phyloP scores from a whole-genome alignment of 2,329 filamentous ascomycete genomes.

The Colletotrichum orchidophilum region DNA sequence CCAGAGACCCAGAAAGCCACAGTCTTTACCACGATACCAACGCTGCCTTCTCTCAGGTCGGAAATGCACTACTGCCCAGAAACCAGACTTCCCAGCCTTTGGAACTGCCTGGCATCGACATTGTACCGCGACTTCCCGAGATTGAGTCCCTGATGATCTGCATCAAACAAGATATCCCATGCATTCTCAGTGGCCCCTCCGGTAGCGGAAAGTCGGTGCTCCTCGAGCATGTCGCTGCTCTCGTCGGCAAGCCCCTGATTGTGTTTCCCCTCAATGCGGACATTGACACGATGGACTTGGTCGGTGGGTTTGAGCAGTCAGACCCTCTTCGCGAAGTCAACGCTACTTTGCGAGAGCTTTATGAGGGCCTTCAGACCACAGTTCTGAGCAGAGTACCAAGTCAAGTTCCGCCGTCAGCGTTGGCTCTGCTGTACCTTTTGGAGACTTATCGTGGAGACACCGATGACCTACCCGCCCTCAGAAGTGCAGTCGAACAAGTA shows the following conservation, averaged over 20 bases:
- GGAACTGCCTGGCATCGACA: slow-evolving; percentile 59
- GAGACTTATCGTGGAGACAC: slow-evolving; percentile 50
- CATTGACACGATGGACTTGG: slow-evolving; percentile 95
- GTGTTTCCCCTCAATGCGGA: slow-evolving; percentile 93
- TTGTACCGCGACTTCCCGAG: slow-evolving; percentile 69
- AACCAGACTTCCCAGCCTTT: slow-evolving; percentile 63
- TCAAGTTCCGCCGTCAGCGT: slow-evolving; percentile 54
- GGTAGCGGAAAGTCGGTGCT: slow-evolving; percentile 88
- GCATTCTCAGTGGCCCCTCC: slow-evolving; percentile 85
- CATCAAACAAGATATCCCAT: slow-evolving; percentile 86
- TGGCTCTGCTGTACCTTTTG: slow-evolving; percentile 63
- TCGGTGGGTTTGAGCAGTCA: slow-evolving; percentile 95
- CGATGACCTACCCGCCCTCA: slow-evolving; percentile 49
- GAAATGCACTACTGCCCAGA: slow-evolving; percentile 75
- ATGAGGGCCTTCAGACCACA: slow-evolving; percentile 60
- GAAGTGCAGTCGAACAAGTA: slow-evolving; percentile 50
- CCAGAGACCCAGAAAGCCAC: slow-evolving; percentile 58
- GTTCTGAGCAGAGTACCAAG: slow-evolving; percentile 59
- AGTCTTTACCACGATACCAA: slow-evolving; percentile 79
- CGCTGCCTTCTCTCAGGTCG: slow-evolving; percentile 76
- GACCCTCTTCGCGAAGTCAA: slow-evolving; percentile 81
- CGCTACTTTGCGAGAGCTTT: slow-evolving; percentile 59
- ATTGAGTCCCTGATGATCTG: slow-evolving; percentile 90
- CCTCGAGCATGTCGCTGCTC: slow-evolving; percentile 81
- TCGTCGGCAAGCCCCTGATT: slow-evolving; percentile 78